A percentile compares a stretch with the other conserved stretches of the same genome.
phyloP scores from a whole-genome alignment of 176 grass and related monocot species.

The Cenchrus purpureus region DNA sequence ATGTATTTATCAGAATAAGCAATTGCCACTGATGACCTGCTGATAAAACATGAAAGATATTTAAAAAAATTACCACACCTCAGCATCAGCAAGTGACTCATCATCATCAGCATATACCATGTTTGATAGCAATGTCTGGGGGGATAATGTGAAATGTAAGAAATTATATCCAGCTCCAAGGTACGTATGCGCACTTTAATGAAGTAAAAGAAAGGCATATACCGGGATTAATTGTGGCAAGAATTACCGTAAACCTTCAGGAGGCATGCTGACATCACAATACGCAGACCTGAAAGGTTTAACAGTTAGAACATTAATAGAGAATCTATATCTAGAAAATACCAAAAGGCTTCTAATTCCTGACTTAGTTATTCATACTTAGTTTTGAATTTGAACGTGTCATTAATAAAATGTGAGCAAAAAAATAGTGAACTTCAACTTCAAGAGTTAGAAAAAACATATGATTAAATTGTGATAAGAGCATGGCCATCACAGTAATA shows the following conservation, averaged over 20 bases:
- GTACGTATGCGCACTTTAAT: background rate
- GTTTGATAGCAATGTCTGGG: conserved; percentile 85
- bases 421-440: conserved; percentile 1
- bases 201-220: conserved; percentile 24
- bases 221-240: conserved; percentile 85
- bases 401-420: background rate
- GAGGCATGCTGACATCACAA: conserved; percentile 89
- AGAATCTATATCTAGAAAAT: background rate
- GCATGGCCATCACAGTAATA: background rate
- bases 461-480: conserved; percentile 14
- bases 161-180: conserved; percentile 6
- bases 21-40: conserved; percentile 28
- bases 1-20: conserved; percentile 39
- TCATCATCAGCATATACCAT: conserved; percentile 82
- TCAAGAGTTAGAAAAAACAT: background rate
- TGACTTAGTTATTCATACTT: background rate
- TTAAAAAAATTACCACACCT: conserved; percentile 59
- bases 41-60: conserved; percentile 31
- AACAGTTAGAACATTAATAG: conserved; percentile 35
- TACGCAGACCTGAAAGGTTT: conserved; percentile 73
- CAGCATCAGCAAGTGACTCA: conserved; percentile 83
- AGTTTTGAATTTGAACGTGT: conserved; percentile 15
- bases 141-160: conserved; percentile 26
- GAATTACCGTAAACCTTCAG: conserved; percentile 79
- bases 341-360: background rate